Base-by-base conservation (phyloP, 805 yeast genomes). In the Metschnikowia kunwiensis region DNA sequence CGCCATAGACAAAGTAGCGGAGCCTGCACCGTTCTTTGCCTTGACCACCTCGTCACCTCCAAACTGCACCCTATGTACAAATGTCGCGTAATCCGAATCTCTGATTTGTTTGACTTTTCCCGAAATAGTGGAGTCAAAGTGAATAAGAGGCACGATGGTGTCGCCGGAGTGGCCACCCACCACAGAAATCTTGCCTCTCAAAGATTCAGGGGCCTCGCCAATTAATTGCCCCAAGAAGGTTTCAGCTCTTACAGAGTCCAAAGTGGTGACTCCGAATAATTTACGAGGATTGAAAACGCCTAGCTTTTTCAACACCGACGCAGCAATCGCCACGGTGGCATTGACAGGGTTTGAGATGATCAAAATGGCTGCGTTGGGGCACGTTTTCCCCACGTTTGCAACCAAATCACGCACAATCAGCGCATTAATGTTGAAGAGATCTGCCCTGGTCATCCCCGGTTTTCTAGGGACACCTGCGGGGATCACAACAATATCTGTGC, bases 401-500 rank as follows among this genome's bases (percentile, higher is more conserved):
- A 60, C 66, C 50, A 68, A 60, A 44, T 67, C 73, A 32, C 73
- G 54, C 31, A 68, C 54, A 31, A 68, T 68, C 30, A 66, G 62
- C 2, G 74, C 74, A 49, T 68, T 68, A 46, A 68, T 68, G 46
- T 68, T 68, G 51, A 68, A 68, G 37, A 68, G 61, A 47, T 68
- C 74, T 21, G 70, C 72, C 44, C 74, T 55, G 26, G 74, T 66
- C 74, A 68, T 68, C 16, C 74, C 74, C 6, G 74, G 74, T 46
- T 68, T 68, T 50, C 74, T 62, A 16, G 74, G 74, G 9, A 68
- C 72, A 19, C 74, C 74, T 15, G 74, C 74, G 9, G 74, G 74
- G 33, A 68, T 68, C 12, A 68, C 53, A 27, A 68, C 74, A 42
- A 68, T 51, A 29, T 66, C 61, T 7, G 70, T 50, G 7, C 60